Evolutionary conservation across 2,329 filamentous ascomycete genomes (phyloP), one percentile per base, ranked within the genome.

Genomic region (Penicillium sp.): DNA sequence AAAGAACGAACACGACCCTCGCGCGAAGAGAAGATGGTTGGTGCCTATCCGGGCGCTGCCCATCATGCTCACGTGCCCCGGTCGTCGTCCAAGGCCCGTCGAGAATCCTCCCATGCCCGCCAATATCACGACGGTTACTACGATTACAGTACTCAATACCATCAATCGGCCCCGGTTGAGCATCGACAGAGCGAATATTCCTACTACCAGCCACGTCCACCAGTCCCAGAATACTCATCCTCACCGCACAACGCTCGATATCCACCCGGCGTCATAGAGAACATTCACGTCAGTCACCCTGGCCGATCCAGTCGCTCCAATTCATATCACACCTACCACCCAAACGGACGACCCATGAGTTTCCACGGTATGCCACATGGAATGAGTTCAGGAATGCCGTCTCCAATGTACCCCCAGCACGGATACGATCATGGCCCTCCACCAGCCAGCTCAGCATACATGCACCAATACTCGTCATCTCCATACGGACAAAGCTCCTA

Each of bases 251-350:
- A 64, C 45, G 35, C 68, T 25, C 69, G 66, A 33, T 75, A 73
- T 31, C 58, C 66, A 6, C 70, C 69, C 6, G 60, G 66, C 6
- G 60, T 66, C 31, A 61, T 65, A 40, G 69, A 74, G 58, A 73
- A 72, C 56, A 68, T 69, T 45, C 71, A 70, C 56, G 67, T 69
- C 57, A 67, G 47, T 58, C 71, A 66, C 54, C 65, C 59, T 13
- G 67, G 65, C 54, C 73, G 73, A 42, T 55, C 63, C 25, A 59
- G 62, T 59, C 71, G 71, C 35, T 71, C 75, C 23, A 67, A 67
- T 56, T 66, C 74, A n/a, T 75, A 77, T 52, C 71, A 75, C 54
- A 64, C 69, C 25, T 73, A 75, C 43, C 73, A 77, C 57, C 45
- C 70, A 42, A 66, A 67, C 60, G 64, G 63, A 38, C 70, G 75